phyloP scores from a whole-genome alignment of 2,329 filamentous ascomycete genomes.

The Ampelomyces quisqualis region DNA sequence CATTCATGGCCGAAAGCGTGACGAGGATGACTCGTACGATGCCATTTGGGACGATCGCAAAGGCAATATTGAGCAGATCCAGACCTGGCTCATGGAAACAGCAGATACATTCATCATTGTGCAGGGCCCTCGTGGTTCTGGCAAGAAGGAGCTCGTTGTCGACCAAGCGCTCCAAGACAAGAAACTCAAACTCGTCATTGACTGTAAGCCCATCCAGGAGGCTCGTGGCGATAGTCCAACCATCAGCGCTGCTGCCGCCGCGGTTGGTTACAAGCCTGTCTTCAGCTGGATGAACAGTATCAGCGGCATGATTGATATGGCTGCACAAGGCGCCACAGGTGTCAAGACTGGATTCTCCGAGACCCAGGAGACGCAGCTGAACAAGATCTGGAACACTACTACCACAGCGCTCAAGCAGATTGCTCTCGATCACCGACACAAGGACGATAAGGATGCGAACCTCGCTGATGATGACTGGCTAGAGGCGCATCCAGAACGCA shows the following conservation, averaged over 20 bases:
- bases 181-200: conserved; percentile 77
- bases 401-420: conserved; percentile 76
- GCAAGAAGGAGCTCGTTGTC: conserved; percentile 83
- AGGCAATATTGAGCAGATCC: conserved; percentile 76
- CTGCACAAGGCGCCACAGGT: conserved; percentile 89
- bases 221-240: conserved; percentile 83
- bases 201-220: conserved; percentile 92
- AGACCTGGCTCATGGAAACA: conserved; percentile 83
- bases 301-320: conserved; percentile 87
- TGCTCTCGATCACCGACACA: conserved; percentile 67
- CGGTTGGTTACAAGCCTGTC: conserved; percentile 88
- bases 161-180: conserved; percentile 78
- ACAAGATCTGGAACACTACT: conserved; percentile 86
- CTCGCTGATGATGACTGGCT: conserved; percentile 83
- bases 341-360: conserved; percentile 94
- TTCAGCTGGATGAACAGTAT: conserved; percentile 97
- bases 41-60: conserved; percentile 88
- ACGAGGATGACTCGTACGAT: conserved; percentile 65
- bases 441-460: conserved; percentile 69
- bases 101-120: conserved; percentile 91
- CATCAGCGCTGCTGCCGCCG: conserved; percentile 74
- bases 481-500: conserved; percentile 80
- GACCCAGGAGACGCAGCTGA: conserved; percentile 82
- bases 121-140: conserved; percentile 86
- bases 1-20: conserved; percentile 59